Evolutionary conservation across 257 asterid species (phyloP).

Genomic region (Phtheirospermum japonicum): DNA sequence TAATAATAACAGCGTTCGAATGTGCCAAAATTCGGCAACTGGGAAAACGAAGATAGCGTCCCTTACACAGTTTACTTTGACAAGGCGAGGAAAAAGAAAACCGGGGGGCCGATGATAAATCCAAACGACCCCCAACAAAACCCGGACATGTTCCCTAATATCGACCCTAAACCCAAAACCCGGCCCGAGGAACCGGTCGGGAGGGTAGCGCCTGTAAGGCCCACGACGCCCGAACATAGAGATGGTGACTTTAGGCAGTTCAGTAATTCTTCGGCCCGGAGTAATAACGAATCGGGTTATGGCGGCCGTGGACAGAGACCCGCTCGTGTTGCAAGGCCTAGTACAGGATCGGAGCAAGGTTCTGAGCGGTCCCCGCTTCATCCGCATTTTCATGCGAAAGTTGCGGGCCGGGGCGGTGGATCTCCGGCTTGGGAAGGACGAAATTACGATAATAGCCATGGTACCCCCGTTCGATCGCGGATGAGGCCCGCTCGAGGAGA

Average conservation of each 20-base stretch:
- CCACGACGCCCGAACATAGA: constrained; percentile 27
- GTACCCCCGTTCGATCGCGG: constrained; percentile 35
- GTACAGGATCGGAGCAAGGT: constrained; percentile 46
- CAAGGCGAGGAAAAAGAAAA: constrained; percentile 8
- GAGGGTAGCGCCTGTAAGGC: constrained; percentile 35
- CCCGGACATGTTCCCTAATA: constrained; percentile 49
- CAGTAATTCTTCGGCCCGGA: not conserved
- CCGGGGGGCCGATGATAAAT: constrained; percentile 45
- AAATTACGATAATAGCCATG: constrained; percentile 30
- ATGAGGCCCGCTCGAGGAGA: constrained; percentile 32
- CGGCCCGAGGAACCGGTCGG: constrained; percentile 38
- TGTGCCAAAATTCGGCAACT: constrained; percentile 11
- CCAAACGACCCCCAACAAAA: constrained; percentile 77
- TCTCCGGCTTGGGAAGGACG: constrained; percentile 62
- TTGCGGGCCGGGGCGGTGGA: constrained; percentile 33
- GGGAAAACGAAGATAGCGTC: not conserved
- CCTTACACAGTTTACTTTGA: constrained; percentile 15
- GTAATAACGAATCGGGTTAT: constrained; percentile 31
- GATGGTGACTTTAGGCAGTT: constrained; percentile 32
- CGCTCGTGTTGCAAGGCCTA: constrained; percentile 36
- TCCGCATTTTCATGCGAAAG: constrained; percentile 28
- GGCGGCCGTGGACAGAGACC: constrained; percentile 45
- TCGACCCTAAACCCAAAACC: constrained; percentile 23
- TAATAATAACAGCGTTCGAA: not conserved
- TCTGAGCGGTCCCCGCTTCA: constrained; percentile 53